Percentiles rank a stretch among this genome's conserved stretches.
Evolutionary conservation across 2,329 filamentous ascomycete species (phyloP).

Genomic region (Parafenestella ontariensis): DNA sequence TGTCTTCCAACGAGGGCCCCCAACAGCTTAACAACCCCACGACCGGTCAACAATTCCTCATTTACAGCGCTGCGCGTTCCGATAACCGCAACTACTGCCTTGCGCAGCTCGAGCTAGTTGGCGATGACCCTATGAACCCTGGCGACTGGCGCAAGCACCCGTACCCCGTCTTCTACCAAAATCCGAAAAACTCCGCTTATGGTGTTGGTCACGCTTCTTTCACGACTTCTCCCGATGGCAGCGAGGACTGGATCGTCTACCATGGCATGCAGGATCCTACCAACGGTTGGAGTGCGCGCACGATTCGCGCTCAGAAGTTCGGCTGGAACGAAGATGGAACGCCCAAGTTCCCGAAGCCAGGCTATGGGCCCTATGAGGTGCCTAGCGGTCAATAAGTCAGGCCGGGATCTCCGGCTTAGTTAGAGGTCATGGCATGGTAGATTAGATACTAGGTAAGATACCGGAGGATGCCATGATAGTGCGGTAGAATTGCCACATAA

Average conservation of each 20-base stretch:
- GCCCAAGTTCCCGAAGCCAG: conserved; percentile 57
- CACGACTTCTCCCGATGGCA: conserved; percentile 56
- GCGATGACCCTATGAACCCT: conserved; percentile 58
- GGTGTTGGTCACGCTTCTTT: conserved; percentile 62
- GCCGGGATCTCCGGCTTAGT: too few relatives aligned
- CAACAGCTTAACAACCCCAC: conserved; percentile 57
- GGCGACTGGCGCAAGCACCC: conserved; percentile 58
- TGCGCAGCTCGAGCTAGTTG: conserved; percentile 58
- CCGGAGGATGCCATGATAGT: background rate
- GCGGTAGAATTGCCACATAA: background rate
- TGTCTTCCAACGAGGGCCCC: conserved; percentile 59
- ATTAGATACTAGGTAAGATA: background rate
- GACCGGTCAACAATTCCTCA: conserved; percentile 58
- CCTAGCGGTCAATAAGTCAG: conserved; percentile 36
- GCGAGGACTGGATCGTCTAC: conserved; percentile 61
- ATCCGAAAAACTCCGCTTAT: conserved; percentile 53
- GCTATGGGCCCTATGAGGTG: conserved; percentile 56
- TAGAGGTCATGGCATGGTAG: background rate
- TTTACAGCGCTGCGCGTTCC: conserved; percentile 58
- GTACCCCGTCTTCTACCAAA: conserved; percentile 58
- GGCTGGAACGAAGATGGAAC: conserved; percentile 57
- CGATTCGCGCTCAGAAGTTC: conserved; percentile 59
- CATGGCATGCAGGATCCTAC: conserved; percentile 60
- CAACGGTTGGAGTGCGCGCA: conserved; percentile 56
- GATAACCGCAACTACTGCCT: conserved; percentile 63